A percentile compares a stretch with the other conserved stretches of the same genome.
These are phyloP conservation scores for Myxozyma sirexii DNA, from an alignment of 805 yeast genomes.

Conservation along the genomic window DNA sequence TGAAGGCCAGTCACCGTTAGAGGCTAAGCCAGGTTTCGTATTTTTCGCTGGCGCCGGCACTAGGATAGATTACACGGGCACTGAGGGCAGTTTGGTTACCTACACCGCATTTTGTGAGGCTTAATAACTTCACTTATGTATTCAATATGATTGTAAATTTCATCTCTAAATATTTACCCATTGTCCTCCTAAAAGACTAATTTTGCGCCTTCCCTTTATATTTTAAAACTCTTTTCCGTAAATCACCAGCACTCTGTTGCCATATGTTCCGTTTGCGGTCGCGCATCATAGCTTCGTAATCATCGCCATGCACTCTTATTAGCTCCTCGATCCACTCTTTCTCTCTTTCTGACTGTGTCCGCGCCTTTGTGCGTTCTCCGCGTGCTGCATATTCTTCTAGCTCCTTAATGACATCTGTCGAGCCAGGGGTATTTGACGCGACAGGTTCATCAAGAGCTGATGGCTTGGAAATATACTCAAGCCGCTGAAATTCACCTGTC, in stretches of 20 bases:
- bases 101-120: constrained; percentile 92
- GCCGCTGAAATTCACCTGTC: constrained; percentile 12
- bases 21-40: constrained; percentile 72
- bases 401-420: constrained; percentile 64
- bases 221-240: constrained; percentile 67
- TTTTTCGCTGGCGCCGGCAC: constrained; percentile 82
- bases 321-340: constrained; percentile 66
- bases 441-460: constrained; percentile 38
- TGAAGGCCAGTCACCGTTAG: constrained; percentile 44
- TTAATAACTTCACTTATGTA: constrained; percentile 34
- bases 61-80: constrained; percentile 56
- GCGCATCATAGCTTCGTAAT: constrained; percentile 88
- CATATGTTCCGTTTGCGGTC: constrained; percentile 50
- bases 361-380: constrained; percentile 48
- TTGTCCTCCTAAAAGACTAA: background rate
- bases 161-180: background rate
- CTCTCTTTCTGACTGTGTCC: constrained; percentile 72
- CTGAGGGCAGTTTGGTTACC: constrained; percentile 57
- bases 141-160: background rate
- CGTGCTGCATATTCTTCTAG: constrained; percentile 63
- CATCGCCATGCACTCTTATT: constrained; percentile 80
- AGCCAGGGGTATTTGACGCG: constrained; percentile 36
- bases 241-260: constrained; percentile 85
- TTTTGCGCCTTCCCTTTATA: constrained; percentile 38
- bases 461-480: constrained; percentile 58